These are phyloP conservation scores for Picea sitchensis DNA, from an alignment of 75 land plant species.

Conservation along the genomic window DNA sequence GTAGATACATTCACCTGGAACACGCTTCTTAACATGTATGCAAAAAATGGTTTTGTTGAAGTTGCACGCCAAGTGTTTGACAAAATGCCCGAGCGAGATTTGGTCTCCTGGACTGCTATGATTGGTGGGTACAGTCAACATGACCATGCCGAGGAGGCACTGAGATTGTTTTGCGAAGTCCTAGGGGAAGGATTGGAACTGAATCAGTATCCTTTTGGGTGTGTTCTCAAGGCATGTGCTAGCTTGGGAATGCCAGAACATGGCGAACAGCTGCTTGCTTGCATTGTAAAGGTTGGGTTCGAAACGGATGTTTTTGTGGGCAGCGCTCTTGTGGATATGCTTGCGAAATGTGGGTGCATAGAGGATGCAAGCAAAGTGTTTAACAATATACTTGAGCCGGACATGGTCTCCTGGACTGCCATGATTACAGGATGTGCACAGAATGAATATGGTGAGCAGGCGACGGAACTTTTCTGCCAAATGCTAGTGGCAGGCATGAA, in stretches of 20 bases:
- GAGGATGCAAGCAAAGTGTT: conserved; percentile 9
- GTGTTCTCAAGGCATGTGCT: conserved; percentile 53
- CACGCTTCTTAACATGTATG: conserved; percentile 41
- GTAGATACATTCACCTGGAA: conserved; percentile 7
- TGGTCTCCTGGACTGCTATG: conserved; percentile 47
- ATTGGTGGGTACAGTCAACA: conserved; percentile 35
- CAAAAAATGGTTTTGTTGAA: conserved; percentile 23
- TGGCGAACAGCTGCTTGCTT: conserved; percentile 27
- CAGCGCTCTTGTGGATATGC: conserved; percentile 14
- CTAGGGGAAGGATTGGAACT: conserved; percentile 20
- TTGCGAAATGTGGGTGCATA: conserved; percentile 8
- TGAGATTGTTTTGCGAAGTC: conserved; percentile 34
- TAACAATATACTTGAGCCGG: not conserved
- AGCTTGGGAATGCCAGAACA: conserved; percentile 16
- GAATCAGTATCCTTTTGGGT: conserved; percentile 26
- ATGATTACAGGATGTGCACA: conserved; percentile 19
- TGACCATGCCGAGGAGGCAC: conserved; percentile 21
- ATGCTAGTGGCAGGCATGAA: conserved; percentile 13
- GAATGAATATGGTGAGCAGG: conserved; percentile 8
- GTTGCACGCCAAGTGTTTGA: conserved; percentile 27
- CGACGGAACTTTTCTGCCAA: conserved; percentile 10
- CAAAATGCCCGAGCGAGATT: conserved; percentile 28
- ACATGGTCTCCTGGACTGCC: conserved; percentile 17
- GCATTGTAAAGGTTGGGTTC: conserved; percentile 13
- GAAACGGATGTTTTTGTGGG: conserved; percentile 9